Percentiles rank a stretch among this genome's conserved stretches.
These are phyloP conservation scores for Amesomyces nigricolor DNA, from an alignment of 2,329 filamentous ascomycete species.

Conservation along the genomic window DNA sequence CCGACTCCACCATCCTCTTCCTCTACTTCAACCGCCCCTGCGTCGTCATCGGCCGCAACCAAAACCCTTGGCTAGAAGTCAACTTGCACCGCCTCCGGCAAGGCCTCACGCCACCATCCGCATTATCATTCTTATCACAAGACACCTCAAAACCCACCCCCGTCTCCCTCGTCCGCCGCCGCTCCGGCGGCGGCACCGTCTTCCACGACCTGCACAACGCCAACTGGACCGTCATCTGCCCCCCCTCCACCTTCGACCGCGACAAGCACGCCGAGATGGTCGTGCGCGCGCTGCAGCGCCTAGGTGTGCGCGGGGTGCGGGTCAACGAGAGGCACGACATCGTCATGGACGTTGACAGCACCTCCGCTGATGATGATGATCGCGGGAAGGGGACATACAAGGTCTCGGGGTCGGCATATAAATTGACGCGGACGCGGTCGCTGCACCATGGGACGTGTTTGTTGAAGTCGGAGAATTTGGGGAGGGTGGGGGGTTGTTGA, in stretches of 20 bases:
- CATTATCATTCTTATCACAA: background rate
- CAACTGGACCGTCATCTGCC: conserved; percentile 90
- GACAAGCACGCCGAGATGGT: conserved; percentile 91
- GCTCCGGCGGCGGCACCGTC: conserved; percentile 86
- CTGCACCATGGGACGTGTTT: conserved; percentile 93
- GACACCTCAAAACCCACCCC: background rate
- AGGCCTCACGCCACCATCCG: conserved; percentile 13
- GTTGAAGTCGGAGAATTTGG: conserved; percentile 68
- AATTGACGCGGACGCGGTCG: conserved; percentile 73
- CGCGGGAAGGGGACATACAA: conserved; percentile 8
- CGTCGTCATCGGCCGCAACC: conserved; percentile 89
- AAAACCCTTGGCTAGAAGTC: conserved; percentile 94
- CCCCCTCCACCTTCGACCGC: conserved; percentile 68
- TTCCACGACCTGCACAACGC: conserved; percentile 92
- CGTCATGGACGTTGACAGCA: conserved; percentile 47
- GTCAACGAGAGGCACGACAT: conserved; percentile 95
- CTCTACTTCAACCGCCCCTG: conserved; percentile 84
- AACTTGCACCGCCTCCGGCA: conserved; percentile 59
- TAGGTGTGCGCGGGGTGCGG: conserved; percentile 49
- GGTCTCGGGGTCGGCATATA: conserved; percentile 74
- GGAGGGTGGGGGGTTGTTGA: conserved; percentile 62
- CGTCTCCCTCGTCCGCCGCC: conserved; percentile 67
- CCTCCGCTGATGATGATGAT: background rate
- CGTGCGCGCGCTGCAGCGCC: conserved; percentile 64
- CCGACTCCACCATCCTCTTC: conserved; percentile 72